Evolutionary conservation across 2,329 filamentous ascomycete species (phyloP), one percentile per base, ranked within the genome.

Genomic region (Diplodia scrobiculata): DNA sequence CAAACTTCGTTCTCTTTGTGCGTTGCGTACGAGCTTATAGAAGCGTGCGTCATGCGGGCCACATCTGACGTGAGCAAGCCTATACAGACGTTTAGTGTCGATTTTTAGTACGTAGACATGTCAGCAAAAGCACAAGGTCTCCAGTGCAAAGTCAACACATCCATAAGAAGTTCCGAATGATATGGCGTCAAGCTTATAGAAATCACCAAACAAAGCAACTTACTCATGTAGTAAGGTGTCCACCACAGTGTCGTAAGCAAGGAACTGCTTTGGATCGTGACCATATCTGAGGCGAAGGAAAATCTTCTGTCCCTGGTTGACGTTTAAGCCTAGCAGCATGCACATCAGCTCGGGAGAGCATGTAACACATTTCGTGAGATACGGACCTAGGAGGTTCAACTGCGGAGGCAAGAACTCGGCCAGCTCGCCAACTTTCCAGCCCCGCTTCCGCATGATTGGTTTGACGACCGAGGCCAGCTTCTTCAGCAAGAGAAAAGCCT

Each of bases 161-260:
- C 19, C 19, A 47, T 3, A 19, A 36, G 6, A 11, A 29, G 10
- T 45, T 25, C 58, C 9, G 34, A 6, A 50, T 21, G n/a, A 5
- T 10, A 50, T 50, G 9, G 7, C 32, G 11, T 36, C 13, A 29
- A 50, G 58, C 58, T 25, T 25, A 50, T 4, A 5, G 14, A 25
- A 10, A 32, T 38, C 45, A 36, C 45, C 34, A 62, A 41, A 41
- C 25, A 36, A 58, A 27, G 38, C 10, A 13, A 75, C 79, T 73
- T 72, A 83, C 81, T 98, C 94, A 75, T 98, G 94, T 21, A 98
- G 86, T 87, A 98, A 90, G 0, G 94, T 98, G 76, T 97, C 92
- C 51, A 92, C 83, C 7, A 97, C 84, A 69, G 90, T 82, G 73
- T 97, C 92, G 66, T 93, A 79, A 0, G 90, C 88, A 21, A 97